Base-by-base conservation (phyloP, 148 eudicot species). In the Silene conica region DNA sequence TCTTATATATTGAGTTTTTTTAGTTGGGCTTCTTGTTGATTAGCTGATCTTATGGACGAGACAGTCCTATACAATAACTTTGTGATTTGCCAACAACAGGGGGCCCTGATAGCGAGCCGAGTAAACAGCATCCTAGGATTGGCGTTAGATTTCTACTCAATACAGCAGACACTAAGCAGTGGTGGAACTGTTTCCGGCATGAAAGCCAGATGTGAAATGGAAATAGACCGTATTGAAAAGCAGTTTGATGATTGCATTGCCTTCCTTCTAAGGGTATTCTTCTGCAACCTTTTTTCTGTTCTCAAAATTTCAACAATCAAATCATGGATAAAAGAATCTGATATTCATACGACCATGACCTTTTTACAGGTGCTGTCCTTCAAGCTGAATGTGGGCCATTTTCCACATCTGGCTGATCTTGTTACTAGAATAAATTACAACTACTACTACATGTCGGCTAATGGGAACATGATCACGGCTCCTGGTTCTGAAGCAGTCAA, bases 231-330 rank as follows among this genome's bases (percentile, higher is more conserved):
- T 63, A 90, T 94, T 62, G 98, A 92, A 80, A 94, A 88, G 79
- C 96, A 91, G 78, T 94, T 92, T 72, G 96, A 94, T 86, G 97
- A 92, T 56, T 94, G 98, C 96, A 92, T 92, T 77, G 89, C 97
- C 55, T 92, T 94, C 73, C 97, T 94, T 82, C 92, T 94, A 76
- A 90, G 96, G 81, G 98, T 94, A 91, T 82, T 73, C 70, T 71
- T 81, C 68, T 41, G 34, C 65, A 56, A 65, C 19, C 62, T 9
- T 65, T 68, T 56, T 74, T 16, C 14, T 45, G 43, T 52, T 9
- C 38, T 38, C 43, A 19, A 62, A 11, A 28, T 71, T 55, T 54
- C 4, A 38, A 34, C 19, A 6, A 77, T 6, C 16, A 8, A 19
- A 18, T 0, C 58, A 3, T 74, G 18, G 13, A 16, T 14, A 14